Evolutionary conservation across 495 filamentous ascomycete genomes (phyloP).

Genomic region (Aspergillus haitiensis): DNA sequence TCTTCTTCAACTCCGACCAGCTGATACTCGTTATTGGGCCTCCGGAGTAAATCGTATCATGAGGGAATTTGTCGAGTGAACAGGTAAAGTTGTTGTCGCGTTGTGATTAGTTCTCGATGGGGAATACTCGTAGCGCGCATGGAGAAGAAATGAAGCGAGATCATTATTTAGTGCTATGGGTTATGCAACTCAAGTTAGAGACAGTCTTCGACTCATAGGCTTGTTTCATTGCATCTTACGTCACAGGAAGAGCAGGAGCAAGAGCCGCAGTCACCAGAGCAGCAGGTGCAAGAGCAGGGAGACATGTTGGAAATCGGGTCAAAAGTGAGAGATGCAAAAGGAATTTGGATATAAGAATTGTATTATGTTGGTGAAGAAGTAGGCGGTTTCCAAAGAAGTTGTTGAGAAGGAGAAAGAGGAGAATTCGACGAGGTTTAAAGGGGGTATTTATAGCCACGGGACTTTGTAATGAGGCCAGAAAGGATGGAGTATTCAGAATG

Average conservation of each 20-base stretch:
- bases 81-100: neutral
- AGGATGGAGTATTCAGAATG: slow-evolving; percentile 14
- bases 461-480: neutral
- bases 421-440: neutral
- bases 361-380: neutral
- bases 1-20: neutral
- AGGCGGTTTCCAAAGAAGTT: slow-evolving; percentile 3
- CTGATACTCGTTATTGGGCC: neutral
- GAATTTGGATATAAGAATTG: neutral
- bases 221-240: slow-evolving; percentile 6
- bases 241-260: slow-evolving; percentile 18
- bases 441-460: slow-evolving; percentile 12
- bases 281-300: slow-evolving; percentile 22
- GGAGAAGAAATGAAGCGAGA: slow-evolving; percentile 12
- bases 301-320: slow-evolving; percentile 17
- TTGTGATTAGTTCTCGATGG: neutral
- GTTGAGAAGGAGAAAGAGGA: slow-evolving; percentile 1
- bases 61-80: neutral
- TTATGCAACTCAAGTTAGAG: slow-evolving; percentile 7
- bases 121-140: neutral
- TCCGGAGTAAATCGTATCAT: neutral
- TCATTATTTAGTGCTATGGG: slow-evolving; percentile 17
- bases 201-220: neutral
- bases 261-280: slow-evolving; percentile 18
- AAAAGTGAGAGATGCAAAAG: neutral